phyloP scores from a whole-genome alignment of 495 filamentous ascomycete species.

The Xylaria telfairii region DNA sequence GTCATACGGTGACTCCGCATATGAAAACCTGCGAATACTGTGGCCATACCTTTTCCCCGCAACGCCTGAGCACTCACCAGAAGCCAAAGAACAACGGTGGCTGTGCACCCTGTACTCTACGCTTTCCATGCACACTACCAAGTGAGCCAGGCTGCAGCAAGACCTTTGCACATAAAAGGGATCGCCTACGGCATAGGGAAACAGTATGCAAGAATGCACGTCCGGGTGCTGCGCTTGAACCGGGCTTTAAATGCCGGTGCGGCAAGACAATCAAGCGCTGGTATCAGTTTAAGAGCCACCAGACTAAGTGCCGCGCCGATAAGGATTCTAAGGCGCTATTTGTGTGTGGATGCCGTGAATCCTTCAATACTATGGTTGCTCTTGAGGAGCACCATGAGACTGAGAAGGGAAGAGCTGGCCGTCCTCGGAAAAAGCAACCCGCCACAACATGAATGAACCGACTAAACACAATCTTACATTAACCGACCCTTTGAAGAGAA shows the following conservation, averaged over 20 bases:
- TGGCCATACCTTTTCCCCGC: neutral
- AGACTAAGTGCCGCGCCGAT: neutral
- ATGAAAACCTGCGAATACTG: neutral
- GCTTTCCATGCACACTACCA: neutral
- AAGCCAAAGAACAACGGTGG: neutral
- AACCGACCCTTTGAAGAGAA: neutral
- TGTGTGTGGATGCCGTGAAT: neutral
- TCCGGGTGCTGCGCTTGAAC: neutral
- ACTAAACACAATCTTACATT: slow-evolving; percentile 6
- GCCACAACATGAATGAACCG: neutral
- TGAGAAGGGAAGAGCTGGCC: slow-evolving; percentile 2
- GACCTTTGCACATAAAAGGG: slow-evolving; percentile 7
- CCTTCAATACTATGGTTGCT: neutral
- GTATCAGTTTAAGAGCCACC: slow-evolving; percentile 9
- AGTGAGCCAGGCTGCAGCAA: neutral
- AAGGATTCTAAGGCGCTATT: neutral
- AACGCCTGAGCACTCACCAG: neutral
- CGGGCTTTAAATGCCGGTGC: neutral
- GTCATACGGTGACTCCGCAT: neutral
- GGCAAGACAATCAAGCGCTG: slow-evolving; percentile 1
- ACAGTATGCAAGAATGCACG: neutral
- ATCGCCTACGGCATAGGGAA: slow-evolving; percentile 5
- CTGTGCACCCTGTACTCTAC: neutral
- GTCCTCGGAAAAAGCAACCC: neutral
- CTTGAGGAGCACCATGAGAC: neutral